Conservation (phyloP, 805 yeast genomes). For the Hanseniaspora lachancei region DNA sequence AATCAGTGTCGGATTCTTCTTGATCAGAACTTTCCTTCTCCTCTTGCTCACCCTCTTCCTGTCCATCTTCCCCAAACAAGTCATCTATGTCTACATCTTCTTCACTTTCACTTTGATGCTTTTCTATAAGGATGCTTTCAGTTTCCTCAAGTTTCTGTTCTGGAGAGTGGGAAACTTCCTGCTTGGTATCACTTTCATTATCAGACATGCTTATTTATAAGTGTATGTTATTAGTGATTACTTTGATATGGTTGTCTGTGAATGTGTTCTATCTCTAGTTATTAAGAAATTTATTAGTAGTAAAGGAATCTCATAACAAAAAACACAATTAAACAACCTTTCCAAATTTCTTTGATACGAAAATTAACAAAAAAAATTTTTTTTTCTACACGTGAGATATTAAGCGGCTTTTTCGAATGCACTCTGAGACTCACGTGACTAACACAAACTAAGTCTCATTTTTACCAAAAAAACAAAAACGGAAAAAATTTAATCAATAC, state of each 20-base stretch:
- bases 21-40: constrained; percentile 19
- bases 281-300: too few relatives aligned
- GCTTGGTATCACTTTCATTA: not conserved
- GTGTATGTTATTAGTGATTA: not conserved
- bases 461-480: too few relatives aligned
- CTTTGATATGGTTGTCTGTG: not conserved
- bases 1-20: constrained; percentile 18
- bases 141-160: constrained; percentile 10
- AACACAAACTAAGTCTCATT: not conserved
- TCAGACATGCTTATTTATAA: not conserved
- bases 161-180: constrained; percentile 4
- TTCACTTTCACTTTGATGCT: constrained; percentile 14
- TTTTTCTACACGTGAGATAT: not conserved
- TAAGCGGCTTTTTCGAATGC: too few relatives aligned
- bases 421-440: not conserved
- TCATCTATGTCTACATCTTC: constrained; percentile 32
- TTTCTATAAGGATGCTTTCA: constrained; percentile 10
- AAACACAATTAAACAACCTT: too few relatives aligned
- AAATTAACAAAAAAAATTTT: not conserved
- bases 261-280: too few relatives aligned
- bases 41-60: constrained; percentile 18
- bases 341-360: not conserved
- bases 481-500: not conserved
- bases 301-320: too few relatives aligned
- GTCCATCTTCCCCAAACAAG: constrained; percentile 31